Evolutionary conservation across 441 rosid species (phyloP), one percentile per base, ranked within the genome.

Genomic region (Eutrema salsugineum): DNA sequence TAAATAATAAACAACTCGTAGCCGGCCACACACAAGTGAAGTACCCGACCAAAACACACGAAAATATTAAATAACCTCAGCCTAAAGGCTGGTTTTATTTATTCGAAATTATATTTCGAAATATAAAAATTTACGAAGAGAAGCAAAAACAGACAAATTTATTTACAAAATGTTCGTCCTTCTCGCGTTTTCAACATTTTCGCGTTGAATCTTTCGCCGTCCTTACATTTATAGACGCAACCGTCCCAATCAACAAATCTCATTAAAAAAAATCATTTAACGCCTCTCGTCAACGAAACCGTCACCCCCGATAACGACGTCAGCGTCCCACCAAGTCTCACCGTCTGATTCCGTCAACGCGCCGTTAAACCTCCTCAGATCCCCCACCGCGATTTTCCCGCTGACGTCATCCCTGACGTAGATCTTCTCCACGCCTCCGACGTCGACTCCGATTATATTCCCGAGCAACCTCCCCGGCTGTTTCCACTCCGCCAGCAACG

Each of bases 241-340:
- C 64, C 75, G 61, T 47, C 59, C 51, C 55, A 75, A 57, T 48
- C 11, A 15, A 36, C 11, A 15, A 36, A 48, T 35, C 42, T 30
- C 24, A 2, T 24, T n/a, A n/a, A n/a, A n/a, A n/a, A n/a, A 3
- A 7, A 57, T 49, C 3, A 12, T 9, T 58, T 64, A 28, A 54
- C 16, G 55, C 56, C 39, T 44, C 66, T 56, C 73, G 15, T 69
- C 75, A 64, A 70, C 72, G 7, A 27, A 53, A 62, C 77, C 80
- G 16, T 81, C 84, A n/a, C 46, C 63, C n/a, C 58, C 17, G 14
- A 72, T 76, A 63, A 81, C 88, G 71, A 78, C 85, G 78, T 88
- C 87, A 40, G 91, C 84, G 57, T 88, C 88, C 91, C 89, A 90
- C 88, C 91, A 88, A 5, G 77, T 85, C 11, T 85, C 93, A 71